These are phyloP conservation scores for Chytridiales sp. DNA, from an alignment of 371 early-diverging fungal species.

Conservation along the genomic window DNA sequence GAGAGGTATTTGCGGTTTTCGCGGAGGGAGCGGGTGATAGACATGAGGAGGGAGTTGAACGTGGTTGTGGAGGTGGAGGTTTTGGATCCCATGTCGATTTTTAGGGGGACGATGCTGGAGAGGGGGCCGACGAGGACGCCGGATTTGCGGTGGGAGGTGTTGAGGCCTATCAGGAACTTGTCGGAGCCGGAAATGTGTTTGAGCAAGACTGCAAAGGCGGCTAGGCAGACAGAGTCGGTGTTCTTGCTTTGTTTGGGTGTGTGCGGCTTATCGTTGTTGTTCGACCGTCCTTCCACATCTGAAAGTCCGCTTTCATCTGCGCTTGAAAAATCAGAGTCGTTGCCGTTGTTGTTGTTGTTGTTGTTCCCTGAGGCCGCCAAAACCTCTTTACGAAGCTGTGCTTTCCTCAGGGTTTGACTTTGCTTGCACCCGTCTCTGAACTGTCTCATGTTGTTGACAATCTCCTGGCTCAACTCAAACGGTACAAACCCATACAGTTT, in stretches of 20 bases:
- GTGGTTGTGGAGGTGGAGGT: constrained; percentile 32
- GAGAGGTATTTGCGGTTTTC: constrained; percentile 22
- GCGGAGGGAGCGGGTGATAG: constrained; percentile 18
- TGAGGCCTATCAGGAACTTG: constrained; percentile 44
- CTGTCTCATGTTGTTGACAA: constrained; percentile 31
- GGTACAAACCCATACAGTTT: constrained; percentile 31
- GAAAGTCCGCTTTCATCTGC: constrained; percentile 12
- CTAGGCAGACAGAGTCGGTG: constrained; percentile 39
- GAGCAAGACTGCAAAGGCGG: constrained; percentile 49
- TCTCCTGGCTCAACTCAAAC: constrained; percentile 28
- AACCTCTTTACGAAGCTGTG: not conserved
- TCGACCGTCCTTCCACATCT: constrained; percentile 10
- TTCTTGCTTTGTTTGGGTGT: constrained; percentile 3
- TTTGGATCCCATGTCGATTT: constrained; percentile 48
- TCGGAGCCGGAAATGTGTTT: constrained; percentile 50
- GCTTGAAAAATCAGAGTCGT: constrained; percentile 3
- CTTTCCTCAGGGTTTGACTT: constrained; percentile 1
- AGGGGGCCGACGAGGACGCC: constrained; percentile 45
- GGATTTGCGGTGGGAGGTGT: constrained; percentile 28
- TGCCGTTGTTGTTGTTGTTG: constrained; percentile 4
- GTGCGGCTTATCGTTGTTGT: not conserved
- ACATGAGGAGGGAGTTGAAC: constrained; percentile 32
- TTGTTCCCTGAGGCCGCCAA: too few species aligned
- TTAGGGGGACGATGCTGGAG: constrained; percentile 47
- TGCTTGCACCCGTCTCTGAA: constrained; percentile 32